These are phyloP conservation scores for Biscutella laevigata DNA, from an alignment of 441 rosid species.

Conservation along the genomic window DNA sequence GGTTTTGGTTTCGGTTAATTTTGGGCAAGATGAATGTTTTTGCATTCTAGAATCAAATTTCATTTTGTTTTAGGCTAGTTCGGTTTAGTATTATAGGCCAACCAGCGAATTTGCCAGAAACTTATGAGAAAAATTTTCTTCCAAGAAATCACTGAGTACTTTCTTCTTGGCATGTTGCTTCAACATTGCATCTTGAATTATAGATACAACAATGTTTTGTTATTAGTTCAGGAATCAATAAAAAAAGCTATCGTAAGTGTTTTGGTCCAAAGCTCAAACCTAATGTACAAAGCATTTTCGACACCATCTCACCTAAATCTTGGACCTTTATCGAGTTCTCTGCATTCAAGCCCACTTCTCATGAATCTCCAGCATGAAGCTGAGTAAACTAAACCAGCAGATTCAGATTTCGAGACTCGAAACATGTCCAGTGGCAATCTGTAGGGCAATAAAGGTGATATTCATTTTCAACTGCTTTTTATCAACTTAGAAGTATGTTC, in stretches of 20 bases:
- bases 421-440: too few species aligned
- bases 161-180: neutral
- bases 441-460: slow-evolving; percentile 21
- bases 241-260: neutral
- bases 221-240: slow-evolving; percentile 5
- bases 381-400: too few species aligned
- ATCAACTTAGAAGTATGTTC: slow-evolving; percentile 13
- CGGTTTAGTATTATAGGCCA: neutral
- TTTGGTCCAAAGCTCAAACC: slow-evolving; percentile 13
- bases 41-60: neutral
- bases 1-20: neutral
- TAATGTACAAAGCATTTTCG: slow-evolving; percentile 25
- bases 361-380: slow-evolving; percentile 21
- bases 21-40: neutral
- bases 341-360: slow-evolving; percentile 9
- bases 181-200: neutral
- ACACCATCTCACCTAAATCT: slow-evolving; percentile 24
- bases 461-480: slow-evolving; percentile 10
- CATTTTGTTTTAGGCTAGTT: neutral
- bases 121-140: neutral
- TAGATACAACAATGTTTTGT: slow-evolving; percentile 15
- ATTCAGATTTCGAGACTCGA: too few species aligned
- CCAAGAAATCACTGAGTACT: neutral
- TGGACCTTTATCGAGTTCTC: slow-evolving; percentile 8
- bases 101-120: neutral